Evolutionary conservation across 2,329 filamentous ascomycete genomes (phyloP), one percentile per base, ranked within the genome.

Genomic region (Metarhizium sp.): DNA sequence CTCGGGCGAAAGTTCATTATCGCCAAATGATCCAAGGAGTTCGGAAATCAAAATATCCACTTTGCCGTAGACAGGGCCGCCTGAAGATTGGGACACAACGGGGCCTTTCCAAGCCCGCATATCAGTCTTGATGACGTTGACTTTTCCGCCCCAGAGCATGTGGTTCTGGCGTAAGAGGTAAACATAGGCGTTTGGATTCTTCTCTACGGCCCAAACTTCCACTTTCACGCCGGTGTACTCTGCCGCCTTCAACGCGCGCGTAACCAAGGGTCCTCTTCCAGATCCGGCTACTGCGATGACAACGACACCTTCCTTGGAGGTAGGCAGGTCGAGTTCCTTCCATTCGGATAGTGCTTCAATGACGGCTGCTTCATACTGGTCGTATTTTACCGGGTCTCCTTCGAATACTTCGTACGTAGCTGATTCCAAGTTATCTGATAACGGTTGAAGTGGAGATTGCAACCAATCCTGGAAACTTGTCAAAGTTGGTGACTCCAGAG

Each of bases 381-480:
- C 85, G 68, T 99, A 99, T 72, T 99, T 99, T 72, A 99, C 88
- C 0, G 94, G 94, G 60, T 99, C 95, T 62, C 95, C 95, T 69
- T 99, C 94, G 65, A 99, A 99, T 2, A 97, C 92, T 68, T 99
- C 94, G 69, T 99, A 99, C 0, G 94, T 99, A 46, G 95, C 88
- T 50, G 91, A 96, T 69, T 99, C 95, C 14, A 99, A 79, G 63
- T 99, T 99, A 70, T 99, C 94, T 0, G 92, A 92, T 14, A 99
- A 78, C 0, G 94, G 94, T 69, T 99, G 95, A 45, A 99, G 77
- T 2, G 94, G 94, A 2, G 92, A 92, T 69, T 99, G 94, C 11
- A 99, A 78, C 78, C 94, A 99, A 69, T 99, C 94, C 66, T 99
- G 95, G 82, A 84, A 80, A 62, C 74, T 80, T 4, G 74, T 77